These are phyloP conservation scores for Apiospora sp. DNA, from an alignment of 2,329 filamentous ascomycete genomes.

Conservation along the genomic window DNA sequence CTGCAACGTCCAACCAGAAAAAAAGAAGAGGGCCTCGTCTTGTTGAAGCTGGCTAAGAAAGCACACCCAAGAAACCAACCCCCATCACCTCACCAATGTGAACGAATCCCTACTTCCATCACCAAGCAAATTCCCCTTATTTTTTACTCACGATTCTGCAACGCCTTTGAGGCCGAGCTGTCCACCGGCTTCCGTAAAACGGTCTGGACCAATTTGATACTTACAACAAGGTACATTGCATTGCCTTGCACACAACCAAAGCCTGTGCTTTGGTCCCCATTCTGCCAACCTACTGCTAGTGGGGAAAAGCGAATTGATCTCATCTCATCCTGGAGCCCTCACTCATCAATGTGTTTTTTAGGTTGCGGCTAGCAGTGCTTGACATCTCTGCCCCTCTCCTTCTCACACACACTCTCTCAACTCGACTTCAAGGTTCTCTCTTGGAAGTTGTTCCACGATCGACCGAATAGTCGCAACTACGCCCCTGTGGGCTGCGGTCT, in stretches of 20 bases:
- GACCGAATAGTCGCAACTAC: constrained; percentile 16
- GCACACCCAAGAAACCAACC: not conserved
- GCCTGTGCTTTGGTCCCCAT: not conserved
- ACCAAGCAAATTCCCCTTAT: constrained; percentile 3
- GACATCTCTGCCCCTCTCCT: constrained; percentile 19
- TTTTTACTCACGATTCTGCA: constrained; percentile 5
- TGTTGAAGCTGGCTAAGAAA: not conserved
- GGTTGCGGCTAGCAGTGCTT: constrained; percentile 20
- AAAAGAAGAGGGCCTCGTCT: constrained; percentile 8
- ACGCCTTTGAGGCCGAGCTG: constrained; percentile 1
- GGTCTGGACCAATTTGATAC: not conserved
- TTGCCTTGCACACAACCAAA: not conserved
- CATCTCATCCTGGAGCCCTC: constrained; percentile 20
- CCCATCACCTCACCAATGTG: constrained; percentile 15
- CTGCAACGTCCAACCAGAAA: constrained; percentile 18
- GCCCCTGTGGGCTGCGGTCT: constrained; percentile 20
- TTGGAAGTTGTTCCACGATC: constrained; percentile 5
- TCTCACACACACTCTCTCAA: constrained; percentile 10
- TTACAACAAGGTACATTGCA: not conserved
- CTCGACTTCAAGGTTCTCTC: constrained; percentile 3
- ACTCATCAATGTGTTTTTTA: constrained; percentile 14
- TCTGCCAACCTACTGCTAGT: constrained; percentile 14
- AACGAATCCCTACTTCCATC: not conserved
- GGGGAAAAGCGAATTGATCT: constrained; percentile 16
- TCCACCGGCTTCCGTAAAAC: constrained; percentile 4